Evolutionary conservation across 2,329 filamentous ascomycete species (phyloP).

Genomic region (Diaporthe ampelina): DNA sequence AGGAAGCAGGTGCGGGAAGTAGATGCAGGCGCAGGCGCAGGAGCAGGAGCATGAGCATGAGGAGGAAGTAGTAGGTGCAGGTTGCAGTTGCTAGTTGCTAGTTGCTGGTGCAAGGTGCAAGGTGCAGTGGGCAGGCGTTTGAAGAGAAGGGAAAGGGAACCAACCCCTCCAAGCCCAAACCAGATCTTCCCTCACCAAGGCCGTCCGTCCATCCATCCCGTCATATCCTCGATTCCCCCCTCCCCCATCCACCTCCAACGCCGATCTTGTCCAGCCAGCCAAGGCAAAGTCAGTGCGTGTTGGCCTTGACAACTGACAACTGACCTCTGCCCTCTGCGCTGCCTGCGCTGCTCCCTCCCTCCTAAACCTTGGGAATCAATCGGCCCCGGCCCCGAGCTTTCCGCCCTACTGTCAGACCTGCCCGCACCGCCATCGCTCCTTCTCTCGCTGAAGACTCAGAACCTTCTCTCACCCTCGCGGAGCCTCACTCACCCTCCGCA

Average conservation of each 20-base stretch:
- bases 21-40: neutral
- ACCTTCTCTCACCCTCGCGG: conserved; percentile 14
- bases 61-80: neutral
- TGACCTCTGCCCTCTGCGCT: neutral
- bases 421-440: conserved; percentile 36
- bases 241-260: conserved; percentile 12
- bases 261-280: conserved; percentile 16
- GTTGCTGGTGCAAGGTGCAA: no score
- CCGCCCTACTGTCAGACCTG: conserved; percentile 1
- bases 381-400: conserved; percentile 11
- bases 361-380: conserved; percentile 20
- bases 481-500: conserved; percentile 24
- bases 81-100: no score
- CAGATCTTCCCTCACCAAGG: conserved; percentile 23
- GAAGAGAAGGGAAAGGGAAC: neutral
- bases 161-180: conserved; percentile 12
- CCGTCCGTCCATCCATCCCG: neutral
- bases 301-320: conserved; percentile 11
- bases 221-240: neutral
- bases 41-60: neutral
- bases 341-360: conserved; percentile 11
- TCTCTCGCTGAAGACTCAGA: conserved; percentile 37
- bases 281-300: conserved; percentile 19
- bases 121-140: conserved; percentile 15
- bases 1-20: neutral